Evolutionary conservation across 768 basidiomycete genomes (phyloP).

Genomic region (Trametes sanguinea): DNA sequence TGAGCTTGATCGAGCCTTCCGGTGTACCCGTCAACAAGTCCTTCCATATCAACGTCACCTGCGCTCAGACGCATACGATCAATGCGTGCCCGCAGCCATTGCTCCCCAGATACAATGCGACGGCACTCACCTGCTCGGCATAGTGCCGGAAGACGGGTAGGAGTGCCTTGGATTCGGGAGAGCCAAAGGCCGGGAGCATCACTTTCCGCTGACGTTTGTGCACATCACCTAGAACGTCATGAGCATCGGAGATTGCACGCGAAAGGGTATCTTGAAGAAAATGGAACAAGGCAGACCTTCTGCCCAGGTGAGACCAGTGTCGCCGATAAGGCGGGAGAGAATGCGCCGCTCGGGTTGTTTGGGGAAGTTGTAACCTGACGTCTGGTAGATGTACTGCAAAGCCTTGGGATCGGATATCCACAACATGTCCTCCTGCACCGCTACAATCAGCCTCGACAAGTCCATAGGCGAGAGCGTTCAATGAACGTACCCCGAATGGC

Average conservation of each 20-base stretch:
- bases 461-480: background rate
- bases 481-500: conserved; percentile 45
- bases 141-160: conserved; percentile 25
- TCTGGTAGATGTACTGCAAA: conserved; percentile 58
- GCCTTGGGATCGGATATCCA: conserved; percentile 59
- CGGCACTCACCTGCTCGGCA: conserved; percentile 25
- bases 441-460: conserved; percentile 21
- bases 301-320: conserved; percentile 55
- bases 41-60: conserved; percentile 55
- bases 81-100: background rate
- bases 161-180: conserved; percentile 42
- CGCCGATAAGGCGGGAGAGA: conserved; percentile 51
- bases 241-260: too few species aligned
- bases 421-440: conserved; percentile 47
- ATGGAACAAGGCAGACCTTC: conserved; percentile 39
- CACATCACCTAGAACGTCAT: conserved; percentile 21
- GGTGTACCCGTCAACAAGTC: conserved; percentile 48
- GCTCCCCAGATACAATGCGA: background rate
- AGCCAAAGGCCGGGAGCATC: conserved; percentile 41
- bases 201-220: conserved; percentile 38
- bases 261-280: too few species aligned
- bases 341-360: conserved; percentile 54
- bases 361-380: conserved; percentile 55
- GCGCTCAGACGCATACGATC: background rate
- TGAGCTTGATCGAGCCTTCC: conserved; percentile 44